These are phyloP conservation scores for Sugiyamaella boreocaroliniensis DNA, from an alignment of 805 yeast genomes.

Conservation along the genomic window DNA sequence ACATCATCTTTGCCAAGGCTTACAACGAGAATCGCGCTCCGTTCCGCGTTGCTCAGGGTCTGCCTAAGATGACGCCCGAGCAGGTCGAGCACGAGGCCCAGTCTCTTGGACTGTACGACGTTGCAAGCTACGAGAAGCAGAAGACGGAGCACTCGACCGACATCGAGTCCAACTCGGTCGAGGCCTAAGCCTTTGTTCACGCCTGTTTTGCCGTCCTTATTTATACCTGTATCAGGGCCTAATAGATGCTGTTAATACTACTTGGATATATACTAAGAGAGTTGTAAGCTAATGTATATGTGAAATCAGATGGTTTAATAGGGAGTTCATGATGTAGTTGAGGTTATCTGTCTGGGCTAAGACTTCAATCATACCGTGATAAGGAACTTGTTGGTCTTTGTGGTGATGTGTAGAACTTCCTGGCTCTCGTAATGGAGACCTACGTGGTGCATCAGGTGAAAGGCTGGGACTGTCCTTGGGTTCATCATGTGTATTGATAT, in stretches of 20 bases:
- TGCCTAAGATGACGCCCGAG: slow-evolving; percentile 51
- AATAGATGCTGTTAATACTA: not conserved
- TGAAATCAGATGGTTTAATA: not conserved
- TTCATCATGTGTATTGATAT: not conserved
- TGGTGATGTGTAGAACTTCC: too few species aligned
- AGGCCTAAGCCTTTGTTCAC: not conserved
- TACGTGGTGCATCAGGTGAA: too few species aligned
- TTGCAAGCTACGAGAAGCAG: slow-evolving; percentile 11
- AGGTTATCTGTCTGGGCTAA: too few species aligned
- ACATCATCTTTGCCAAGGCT: slow-evolving; percentile 51
- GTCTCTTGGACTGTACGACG: slow-evolving; percentile 44
- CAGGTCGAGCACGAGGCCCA: slow-evolving; percentile 58
- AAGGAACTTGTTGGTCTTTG: too few species aligned
- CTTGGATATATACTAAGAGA: not conserved
- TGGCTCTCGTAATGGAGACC: too few species aligned
- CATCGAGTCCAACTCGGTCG: not conserved
- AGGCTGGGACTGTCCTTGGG: too few species aligned
- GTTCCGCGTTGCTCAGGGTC: slow-evolving; percentile 54
- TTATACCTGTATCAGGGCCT: not conserved
- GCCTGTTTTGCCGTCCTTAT: not conserved
- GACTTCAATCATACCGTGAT: too few species aligned
- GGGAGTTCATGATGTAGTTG: too few species aligned
- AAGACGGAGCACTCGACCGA: slow-evolving; percentile 3
- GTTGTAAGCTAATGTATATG: not conserved
- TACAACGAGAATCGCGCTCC: slow-evolving; percentile 50